Conservation (phyloP, 2,329 filamentous ascomycete genomes). For the Cadophora gregata region DNA sequence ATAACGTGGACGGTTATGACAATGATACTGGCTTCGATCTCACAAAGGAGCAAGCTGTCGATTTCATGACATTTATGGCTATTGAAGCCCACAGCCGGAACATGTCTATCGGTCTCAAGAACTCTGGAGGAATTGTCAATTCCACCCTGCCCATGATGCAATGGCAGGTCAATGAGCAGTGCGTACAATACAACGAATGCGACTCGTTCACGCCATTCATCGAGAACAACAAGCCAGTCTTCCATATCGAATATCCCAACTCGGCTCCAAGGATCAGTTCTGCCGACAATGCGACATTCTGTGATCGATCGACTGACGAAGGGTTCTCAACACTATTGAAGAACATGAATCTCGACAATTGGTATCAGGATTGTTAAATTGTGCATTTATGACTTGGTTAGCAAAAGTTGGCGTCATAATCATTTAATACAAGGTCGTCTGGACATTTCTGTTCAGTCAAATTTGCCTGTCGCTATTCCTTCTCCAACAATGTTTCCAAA, state of each 20-base stretch:
- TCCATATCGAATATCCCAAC: constrained; percentile 74
- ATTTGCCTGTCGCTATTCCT: background rate
- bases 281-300: constrained; percentile 16
- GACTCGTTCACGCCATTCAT: constrained; percentile 63
- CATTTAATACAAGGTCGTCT: background rate
- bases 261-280: constrained; percentile 15
- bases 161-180: constrained; percentile 76
- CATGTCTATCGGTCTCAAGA: constrained; percentile 72
- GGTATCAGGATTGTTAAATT: constrained; percentile 20
- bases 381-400: background rate
- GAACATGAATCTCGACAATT: constrained; percentile 30
- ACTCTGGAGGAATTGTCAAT: constrained; percentile 65
- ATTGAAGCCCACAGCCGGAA: constrained; percentile 57
- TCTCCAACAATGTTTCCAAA: background rate
- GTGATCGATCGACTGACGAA: constrained; percentile 16
- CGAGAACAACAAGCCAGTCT: constrained; percentile 68
- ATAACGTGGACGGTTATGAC: constrained; percentile 73
- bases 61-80: constrained; percentile 68
- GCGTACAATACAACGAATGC: constrained; percentile 66
- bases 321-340: constrained; percentile 36
- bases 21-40: constrained; percentile 69
- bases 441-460: background rate
- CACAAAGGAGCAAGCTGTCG: constrained; percentile 60
- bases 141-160: constrained; percentile 57
- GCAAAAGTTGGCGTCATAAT: constrained; percentile 2